A percentile compares a stretch with the other conserved stretches of the same genome.
These are phyloP conservation scores for Trichothecium sympodiale DNA, from an alignment of 2,329 filamentous ascomycete genomes.

Conservation along the genomic window DNA sequence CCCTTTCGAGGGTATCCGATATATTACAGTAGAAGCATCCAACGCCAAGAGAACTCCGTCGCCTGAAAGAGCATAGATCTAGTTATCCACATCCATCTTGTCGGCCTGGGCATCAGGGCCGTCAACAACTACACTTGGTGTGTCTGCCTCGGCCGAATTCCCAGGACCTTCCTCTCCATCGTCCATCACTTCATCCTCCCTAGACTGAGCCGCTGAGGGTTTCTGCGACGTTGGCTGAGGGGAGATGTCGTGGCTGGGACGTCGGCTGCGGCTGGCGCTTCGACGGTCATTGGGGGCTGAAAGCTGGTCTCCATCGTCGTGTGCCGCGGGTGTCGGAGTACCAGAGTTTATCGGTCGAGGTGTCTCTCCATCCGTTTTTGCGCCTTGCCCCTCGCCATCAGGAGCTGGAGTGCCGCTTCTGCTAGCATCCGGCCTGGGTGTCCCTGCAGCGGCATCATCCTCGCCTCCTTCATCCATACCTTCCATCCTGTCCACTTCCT, in stretches of 20 bases:
- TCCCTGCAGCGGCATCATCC: constrained; percentile 14
- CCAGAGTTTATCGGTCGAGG: constrained; percentile 14
- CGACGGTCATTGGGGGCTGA: too few relatives aligned
- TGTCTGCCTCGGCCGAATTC: constrained; percentile 22
- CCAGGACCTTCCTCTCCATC: constrained; percentile 24
- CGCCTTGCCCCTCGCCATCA: constrained; percentile 18
- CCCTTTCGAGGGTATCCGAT: too few relatives aligned
- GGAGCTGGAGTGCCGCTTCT: constrained; percentile 17
- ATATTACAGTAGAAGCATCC: too few relatives aligned
- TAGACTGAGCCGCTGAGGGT: too few relatives aligned
- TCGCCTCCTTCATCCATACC: constrained; percentile 60
- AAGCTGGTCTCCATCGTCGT: too few relatives aligned
- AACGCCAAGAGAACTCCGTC: too few relatives aligned
- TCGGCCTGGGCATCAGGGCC: constrained; percentile 37
- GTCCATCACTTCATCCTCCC: constrained; percentile 47
- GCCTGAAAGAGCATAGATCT: constrained; percentile 4
- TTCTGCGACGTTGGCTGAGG: constrained; percentile 8
- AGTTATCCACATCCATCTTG: constrained; percentile 54
- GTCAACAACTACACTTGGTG: constrained; percentile 38
- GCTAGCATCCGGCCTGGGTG: constrained; percentile 11
- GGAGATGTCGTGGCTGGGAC: constrained; percentile 4
- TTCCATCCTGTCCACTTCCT: constrained; percentile 80
- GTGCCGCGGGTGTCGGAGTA: neutral
- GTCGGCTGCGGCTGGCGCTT: constrained; percentile 4
- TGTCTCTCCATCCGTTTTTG: constrained; percentile 10